A percentile compares a stretch with the other conserved stretches of the same genome.
Evolutionary conservation across 352 stramenopile genomes (phyloP).

Genomic region (Thalassiosira gravida): DNA sequence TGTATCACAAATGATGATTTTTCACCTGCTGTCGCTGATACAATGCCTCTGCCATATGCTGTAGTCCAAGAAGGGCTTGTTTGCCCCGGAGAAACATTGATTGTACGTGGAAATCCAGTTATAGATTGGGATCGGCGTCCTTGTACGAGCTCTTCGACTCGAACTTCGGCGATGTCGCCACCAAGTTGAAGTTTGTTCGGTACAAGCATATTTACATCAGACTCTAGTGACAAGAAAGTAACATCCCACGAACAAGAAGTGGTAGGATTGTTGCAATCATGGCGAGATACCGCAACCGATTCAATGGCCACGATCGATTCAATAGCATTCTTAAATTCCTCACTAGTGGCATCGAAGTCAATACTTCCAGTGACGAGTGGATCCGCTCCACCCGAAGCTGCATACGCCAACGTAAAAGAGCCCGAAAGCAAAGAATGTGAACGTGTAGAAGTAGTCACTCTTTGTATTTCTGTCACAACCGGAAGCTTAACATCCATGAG

Average conservation of each 20-base stretch:
- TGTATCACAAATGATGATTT: conserved; percentile 92
- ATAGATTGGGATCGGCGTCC: conserved; percentile 82
- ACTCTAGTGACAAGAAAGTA: conserved; percentile 64
- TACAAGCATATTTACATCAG: conserved; percentile 56
- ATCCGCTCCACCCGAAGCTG: conserved; percentile 10
- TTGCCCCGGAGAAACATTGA: conserved; percentile 83
- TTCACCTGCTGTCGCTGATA: conserved; percentile 89
- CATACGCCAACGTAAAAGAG: conserved; percentile 86
- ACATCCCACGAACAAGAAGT: conserved; percentile 77
- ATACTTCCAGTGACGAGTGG: conserved; percentile 78
- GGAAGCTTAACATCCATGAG: conserved; percentile 87
- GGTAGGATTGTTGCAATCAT: conserved; percentile 55
- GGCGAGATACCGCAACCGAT: conserved; percentile 49
- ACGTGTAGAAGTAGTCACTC: conserved; percentile 74
- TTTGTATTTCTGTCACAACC: conserved; percentile 86
- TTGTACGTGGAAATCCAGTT: conserved; percentile 88
- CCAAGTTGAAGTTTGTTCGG: conserved; percentile 57
- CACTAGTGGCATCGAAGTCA: conserved; percentile 80
- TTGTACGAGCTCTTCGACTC: conserved; percentile 60
- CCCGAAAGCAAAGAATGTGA: conserved; percentile 66
- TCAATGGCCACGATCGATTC: conserved; percentile 69
- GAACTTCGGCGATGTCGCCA: conserved; percentile 61
- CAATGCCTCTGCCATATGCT: conserved; percentile 86
- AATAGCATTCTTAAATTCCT: conserved; percentile 79
- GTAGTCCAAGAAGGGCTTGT: conserved; percentile 65